Evolutionary conservation across 2,329 filamentous ascomycete species (phyloP), one percentile per base, ranked within the genome.

Genomic region (Chaetothyriales sp.): DNA sequence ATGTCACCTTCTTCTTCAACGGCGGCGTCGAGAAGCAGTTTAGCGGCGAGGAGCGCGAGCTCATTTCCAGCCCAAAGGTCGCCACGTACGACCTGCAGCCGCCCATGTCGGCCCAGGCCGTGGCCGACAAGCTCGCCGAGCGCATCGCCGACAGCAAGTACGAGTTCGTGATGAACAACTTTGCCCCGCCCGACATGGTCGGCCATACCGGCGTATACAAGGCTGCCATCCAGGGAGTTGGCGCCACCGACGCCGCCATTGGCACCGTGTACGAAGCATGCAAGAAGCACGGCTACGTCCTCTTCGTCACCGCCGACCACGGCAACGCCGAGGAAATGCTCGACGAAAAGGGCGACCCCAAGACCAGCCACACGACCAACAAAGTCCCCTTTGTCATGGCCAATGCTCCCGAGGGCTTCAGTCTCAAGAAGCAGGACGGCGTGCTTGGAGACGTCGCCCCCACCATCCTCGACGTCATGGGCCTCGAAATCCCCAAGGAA

Each of bases 1-100:
- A 98, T 74, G 92, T 98, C 58, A 97, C 92, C 52, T 97, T 97
- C 80, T 97, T 97, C 80, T 97, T 97, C 83, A 98, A 98, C 73
- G 92, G 92, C 53, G 92, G 92, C 66, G 86, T 95, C 50, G 92
- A 98, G 75, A 94, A 95, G 76, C 86, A 87, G 58, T 98, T 95
- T 72, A 82, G 85, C 50, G 83, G 89, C 47, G 92, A 98, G 73
- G 82, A 83, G 57, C 86, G 92, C 60, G 92, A 98, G 64, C 85
- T 95, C 76, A 89, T 98, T 46, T 83, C 89, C 48, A 95, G 88
- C 47, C 94, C 94, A 70, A 90, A 85, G 77, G 92, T 98, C 37
- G 78, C 92, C 20, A 98, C 92, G 29, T 98, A 98, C 71, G 92
- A 98, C 70, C 77, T 86, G 63, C 83, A 94, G 46, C 92, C 92